Evolutionary conservation across 768 basidiomycete species (phyloP), one percentile per base, ranked within the genome.

Genomic region (Russula sp.): DNA sequence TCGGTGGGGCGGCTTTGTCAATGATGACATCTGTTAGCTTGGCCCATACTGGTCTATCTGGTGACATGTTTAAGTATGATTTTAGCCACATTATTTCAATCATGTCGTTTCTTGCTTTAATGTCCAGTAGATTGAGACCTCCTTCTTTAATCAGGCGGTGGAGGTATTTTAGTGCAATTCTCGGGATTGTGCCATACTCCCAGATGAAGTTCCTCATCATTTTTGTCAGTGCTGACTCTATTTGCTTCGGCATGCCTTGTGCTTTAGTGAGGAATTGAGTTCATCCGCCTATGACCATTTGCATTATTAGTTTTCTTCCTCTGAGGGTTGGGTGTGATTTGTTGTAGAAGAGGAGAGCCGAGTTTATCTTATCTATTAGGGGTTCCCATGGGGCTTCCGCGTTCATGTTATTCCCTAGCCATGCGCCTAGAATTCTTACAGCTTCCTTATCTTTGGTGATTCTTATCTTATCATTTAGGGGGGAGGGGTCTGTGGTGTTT

Each of bases 171-270:
- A 56, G 0, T 1, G n/a, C 50, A 0, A 68, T 51, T 3, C 49
- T 59, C 0, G 66, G 59, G 3, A 6, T 2, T 1, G 0, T 41
- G 3, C 10, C 38, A 0, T 59, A 41, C 1, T 58, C 49, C 69
- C 70, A 71, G 0, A 71, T 46, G 53, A 73, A 73, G 3, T 59
- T 10, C 2, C 34, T 34, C 3, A 35, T 35, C 7, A 35, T 32
- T 9, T 35, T 56, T 1, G 1, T 45, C 2, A 45, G 18, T 3
- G 54, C 5, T 0, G 34, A 7, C 10, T 11, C 18, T 11, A 35
- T 35, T 1, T 16, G n/a, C 8, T 34, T 3, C 2, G 53, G 54
- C 54, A 56, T 56, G 1, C 32, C 42, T 45, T 56, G 32, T 0
- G 32, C 54, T 35, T 35, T 43, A 4, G 42, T 35, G 1, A 56